phyloP scores from a whole-genome alignment of 2,329 filamentous ascomycete species.

The Colletotrichum zoysiae region DNA sequence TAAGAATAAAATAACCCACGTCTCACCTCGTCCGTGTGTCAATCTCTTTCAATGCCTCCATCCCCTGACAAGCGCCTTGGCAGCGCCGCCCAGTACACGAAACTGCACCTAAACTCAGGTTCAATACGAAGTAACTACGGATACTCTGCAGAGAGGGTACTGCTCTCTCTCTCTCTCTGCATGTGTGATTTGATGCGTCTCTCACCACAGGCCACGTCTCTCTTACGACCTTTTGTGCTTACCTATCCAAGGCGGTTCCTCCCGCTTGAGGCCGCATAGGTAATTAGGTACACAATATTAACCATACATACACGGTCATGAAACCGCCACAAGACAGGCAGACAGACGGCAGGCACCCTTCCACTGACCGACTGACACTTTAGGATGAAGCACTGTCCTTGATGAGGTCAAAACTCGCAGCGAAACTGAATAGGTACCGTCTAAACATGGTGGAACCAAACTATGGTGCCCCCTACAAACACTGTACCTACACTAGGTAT shows the following conservation, averaged over 20 bases:
- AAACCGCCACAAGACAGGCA: too few relatives aligned
- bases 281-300: too few relatives aligned
- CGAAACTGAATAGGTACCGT: neutral
- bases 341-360: too few relatives aligned
- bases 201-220: too few relatives aligned
- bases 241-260: too few relatives aligned
- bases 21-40: conserved; percentile 12
- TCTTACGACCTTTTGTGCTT: too few relatives aligned
- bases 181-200: neutral
- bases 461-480: neutral
- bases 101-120: neutral
- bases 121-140: too few relatives aligned
- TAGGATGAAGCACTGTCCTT: neutral
- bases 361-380: too few relatives aligned
- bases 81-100: neutral
- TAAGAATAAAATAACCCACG: neutral
- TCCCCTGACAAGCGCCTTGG: neutral
- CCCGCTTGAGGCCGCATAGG: too few relatives aligned
- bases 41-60: conserved; percentile 7
- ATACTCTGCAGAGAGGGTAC: neutral
- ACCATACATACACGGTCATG: too few relatives aligned
- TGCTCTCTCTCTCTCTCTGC: neutral
- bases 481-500: too few relatives aligned
- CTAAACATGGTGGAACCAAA: neutral
- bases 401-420: neutral